phyloP scores from a whole-genome alignment of 352 stramenopile genomes.

The Phytophthora pinifolia region DNA sequence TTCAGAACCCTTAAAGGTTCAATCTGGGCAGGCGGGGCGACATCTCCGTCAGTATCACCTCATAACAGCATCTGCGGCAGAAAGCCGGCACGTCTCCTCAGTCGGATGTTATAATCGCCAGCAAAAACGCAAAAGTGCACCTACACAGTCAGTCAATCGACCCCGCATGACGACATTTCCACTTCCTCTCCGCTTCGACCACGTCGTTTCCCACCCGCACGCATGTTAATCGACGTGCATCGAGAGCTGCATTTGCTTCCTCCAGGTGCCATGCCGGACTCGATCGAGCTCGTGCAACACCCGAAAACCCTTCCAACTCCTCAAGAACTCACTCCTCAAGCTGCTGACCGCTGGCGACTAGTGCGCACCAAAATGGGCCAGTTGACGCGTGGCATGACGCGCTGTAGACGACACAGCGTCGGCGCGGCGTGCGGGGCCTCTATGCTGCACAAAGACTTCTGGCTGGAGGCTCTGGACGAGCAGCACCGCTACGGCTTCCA shows the following conservation, averaged over 20 bases:
- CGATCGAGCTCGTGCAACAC: constrained; percentile 15
- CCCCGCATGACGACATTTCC: not conserved
- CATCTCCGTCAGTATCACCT: not conserved
- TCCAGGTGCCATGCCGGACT: not conserved
- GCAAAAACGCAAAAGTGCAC: constrained; percentile 13
- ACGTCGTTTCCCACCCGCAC: not conserved
- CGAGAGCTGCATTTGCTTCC: constrained; percentile 7
- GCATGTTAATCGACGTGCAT: constrained; percentile 25
- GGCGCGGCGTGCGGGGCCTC: constrained; percentile 21
- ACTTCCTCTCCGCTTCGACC: not conserved
- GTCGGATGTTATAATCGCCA: constrained; percentile 9
- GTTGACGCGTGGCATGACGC: constrained; percentile 35
- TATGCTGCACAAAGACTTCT: constrained; percentile 74
- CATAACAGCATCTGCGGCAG: not conserved
- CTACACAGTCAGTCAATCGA: constrained; percentile 11
- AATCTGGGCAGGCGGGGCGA: constrained; percentile 11
- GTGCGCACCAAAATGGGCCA: constrained; percentile 32
- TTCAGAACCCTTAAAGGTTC: constrained; percentile 16
- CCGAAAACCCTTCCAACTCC: not conserved
- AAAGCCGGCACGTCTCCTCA: not conserved
- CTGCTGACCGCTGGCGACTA: constrained; percentile 29
- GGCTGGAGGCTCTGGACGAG: constrained; percentile 70
- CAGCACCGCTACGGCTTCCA: constrained; percentile 77
- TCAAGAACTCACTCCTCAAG: not conserved
- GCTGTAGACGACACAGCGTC: constrained; percentile 8